Conservation (phyloP, 2,329 filamentous ascomycete species). For the Claviceps spartinae region DNA sequence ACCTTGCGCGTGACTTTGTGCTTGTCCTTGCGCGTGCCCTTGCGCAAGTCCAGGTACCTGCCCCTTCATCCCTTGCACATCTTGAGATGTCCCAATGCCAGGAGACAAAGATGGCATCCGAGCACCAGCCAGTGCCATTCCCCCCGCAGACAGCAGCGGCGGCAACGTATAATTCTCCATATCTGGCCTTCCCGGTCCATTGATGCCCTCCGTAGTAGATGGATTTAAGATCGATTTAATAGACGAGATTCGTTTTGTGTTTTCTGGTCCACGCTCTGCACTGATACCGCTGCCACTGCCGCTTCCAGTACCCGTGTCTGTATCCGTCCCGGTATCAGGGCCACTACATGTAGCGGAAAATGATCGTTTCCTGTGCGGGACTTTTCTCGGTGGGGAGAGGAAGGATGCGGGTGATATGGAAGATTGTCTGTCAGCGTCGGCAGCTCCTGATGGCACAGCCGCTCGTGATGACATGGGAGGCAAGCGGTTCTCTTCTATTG, state of each 20-base stretch:
- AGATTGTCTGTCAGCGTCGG: slow-evolving; percentile 34
- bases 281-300: slow-evolving; percentile 34
- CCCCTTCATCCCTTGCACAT: neutral
- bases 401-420: slow-evolving; percentile 49
- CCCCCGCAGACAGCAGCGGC: slow-evolving; percentile 28
- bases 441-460: slow-evolving; percentile 19
- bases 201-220: slow-evolving; percentile 13
- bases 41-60: neutral
- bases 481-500: slow-evolving; percentile 44
- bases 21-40: too few relatives aligned
- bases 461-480: slow-evolving; percentile 33
- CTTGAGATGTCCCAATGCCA: slow-evolving; percentile 1
- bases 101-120: slow-evolving; percentile 16
- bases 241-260: slow-evolving; percentile 52
- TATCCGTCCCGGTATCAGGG: slow-evolving; percentile 19
- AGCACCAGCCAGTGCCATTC: neutral
- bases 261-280: slow-evolving; percentile 29
- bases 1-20: slow-evolving; percentile 10
- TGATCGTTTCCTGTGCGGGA: slow-evolving; percentile 42
- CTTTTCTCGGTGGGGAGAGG: slow-evolving; percentile 32
- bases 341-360: slow-evolving; percentile 49
- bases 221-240: slow-evolving; percentile 67
- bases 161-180: slow-evolving; percentile 26
- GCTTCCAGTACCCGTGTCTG: too few relatives aligned
- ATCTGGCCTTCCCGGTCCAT: slow-evolving; percentile 20